Conservation (phyloP, 2,329 filamentous ascomycete species). For the Penicillium rolfsii region DNA sequence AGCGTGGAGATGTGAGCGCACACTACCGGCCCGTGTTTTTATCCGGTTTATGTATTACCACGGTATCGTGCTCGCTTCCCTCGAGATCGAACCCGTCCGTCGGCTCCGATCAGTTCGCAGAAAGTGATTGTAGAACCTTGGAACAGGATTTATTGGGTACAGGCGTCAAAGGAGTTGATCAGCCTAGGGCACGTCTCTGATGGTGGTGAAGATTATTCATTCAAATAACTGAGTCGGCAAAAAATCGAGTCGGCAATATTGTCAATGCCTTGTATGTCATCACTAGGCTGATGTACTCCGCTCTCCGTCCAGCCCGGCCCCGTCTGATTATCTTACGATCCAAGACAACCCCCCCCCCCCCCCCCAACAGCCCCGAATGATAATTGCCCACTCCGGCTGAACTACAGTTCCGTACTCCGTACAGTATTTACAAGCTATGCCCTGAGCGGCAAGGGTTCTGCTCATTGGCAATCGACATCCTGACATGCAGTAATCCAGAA, state of each 20-base stretch:
- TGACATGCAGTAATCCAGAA: no score
- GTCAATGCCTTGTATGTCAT: not conserved
- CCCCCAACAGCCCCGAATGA: not conserved
- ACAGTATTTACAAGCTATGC: not conserved
- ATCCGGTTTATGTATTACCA: not conserved
- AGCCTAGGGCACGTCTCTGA: not conserved
- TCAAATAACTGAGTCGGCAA: not conserved
- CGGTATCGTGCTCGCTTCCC: no score
- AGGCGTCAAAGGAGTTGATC: not conserved
- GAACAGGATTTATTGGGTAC: not conserved
- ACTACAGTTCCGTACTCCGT: not conserved
- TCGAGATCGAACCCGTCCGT: no score
- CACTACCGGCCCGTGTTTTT: slow-evolving; percentile 1
- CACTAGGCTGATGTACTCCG: not conserved
- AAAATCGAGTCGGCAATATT: no score
- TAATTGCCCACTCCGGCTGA: not conserved
- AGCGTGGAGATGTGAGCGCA: not conserved
- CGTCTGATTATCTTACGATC: not conserved
- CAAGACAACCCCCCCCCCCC: no score
- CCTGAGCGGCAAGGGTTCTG: not conserved
- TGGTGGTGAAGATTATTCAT: not conserved
- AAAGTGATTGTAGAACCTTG: not conserved
- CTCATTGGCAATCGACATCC: slow-evolving; percentile 1
- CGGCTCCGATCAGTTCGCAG: no score
- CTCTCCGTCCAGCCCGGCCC: not conserved